These are phyloP conservation scores for Podospora fimiseda DNA, from an alignment of 495 filamentous ascomycete species.

Conservation along the genomic window DNA sequence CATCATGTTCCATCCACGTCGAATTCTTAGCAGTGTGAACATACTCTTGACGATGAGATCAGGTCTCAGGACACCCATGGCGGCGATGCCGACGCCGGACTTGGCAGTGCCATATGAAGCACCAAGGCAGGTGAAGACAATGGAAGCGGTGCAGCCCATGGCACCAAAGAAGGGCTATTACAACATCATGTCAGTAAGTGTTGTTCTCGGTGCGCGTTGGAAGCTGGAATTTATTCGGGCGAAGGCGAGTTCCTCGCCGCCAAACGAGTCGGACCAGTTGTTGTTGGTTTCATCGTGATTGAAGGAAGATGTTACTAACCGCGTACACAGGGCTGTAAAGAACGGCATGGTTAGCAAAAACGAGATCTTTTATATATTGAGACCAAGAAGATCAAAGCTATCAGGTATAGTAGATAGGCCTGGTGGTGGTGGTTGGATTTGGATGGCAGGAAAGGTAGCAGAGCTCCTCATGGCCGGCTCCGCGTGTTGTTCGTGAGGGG, in stretches of 20 bases:
- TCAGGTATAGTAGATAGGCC: slow-evolving; percentile 2
- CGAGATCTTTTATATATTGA: neutral
- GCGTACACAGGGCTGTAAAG: slow-evolving; percentile 87
- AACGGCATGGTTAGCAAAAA: slow-evolving; percentile 18
- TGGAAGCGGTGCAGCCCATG: slow-evolving; percentile 97
- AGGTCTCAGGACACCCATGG: slow-evolving; percentile 95
- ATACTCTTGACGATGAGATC: slow-evolving; percentile 99
- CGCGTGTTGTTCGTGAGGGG: slow-evolving; percentile 12
- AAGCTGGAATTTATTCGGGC: slow-evolving; percentile 11
- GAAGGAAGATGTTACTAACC: slow-evolving; percentile 59
- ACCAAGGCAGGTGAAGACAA: slow-evolving; percentile 98
- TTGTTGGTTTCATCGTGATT: slow-evolving; percentile 2
- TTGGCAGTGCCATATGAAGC: slow-evolving; percentile 98
- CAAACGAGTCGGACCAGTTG: neutral
- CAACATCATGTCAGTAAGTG: slow-evolving; percentile 6
- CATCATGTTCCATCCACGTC: neutral
- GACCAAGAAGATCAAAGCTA: neutral
- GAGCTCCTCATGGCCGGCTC: slow-evolving; percentile 16
- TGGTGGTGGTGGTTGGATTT: slow-evolving; percentile 21
- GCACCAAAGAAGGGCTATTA: slow-evolving; percentile 97
- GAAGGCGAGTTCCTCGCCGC: slow-evolving; percentile 2
- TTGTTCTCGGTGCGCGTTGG: neutral
- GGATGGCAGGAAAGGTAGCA: slow-evolving; percentile 6
- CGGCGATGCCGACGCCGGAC: slow-evolving; percentile 96
- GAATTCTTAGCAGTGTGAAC: slow-evolving; percentile 4